phyloP scores from a whole-genome alignment of 176 grass and related monocot species.

The Zoysia japonica region DNA sequence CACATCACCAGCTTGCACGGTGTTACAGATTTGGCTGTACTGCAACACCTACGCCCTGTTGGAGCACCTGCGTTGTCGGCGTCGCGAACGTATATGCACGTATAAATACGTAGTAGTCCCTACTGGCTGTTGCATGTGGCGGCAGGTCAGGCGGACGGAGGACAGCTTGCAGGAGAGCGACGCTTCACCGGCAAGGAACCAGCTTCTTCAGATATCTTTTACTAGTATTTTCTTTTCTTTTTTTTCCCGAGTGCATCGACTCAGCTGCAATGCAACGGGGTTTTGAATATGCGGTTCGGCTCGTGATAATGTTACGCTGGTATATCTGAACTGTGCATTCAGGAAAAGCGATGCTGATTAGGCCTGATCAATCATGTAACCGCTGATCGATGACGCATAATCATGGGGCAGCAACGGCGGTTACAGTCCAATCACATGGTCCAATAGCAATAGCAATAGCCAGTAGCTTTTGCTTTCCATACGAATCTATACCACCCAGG shows the following conservation, averaged over 20 bases:
- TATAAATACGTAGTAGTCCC: neutral
- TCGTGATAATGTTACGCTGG: neutral
- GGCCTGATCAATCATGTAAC: no score
- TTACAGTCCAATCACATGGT: no score
- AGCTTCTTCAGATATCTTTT: neutral
- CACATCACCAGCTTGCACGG: neutral
- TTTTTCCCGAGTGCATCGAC: neutral
- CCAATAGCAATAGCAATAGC: no score
- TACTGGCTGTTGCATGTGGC: slow-evolving; percentile 27
- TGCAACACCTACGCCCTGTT: neutral
- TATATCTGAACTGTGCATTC: no score
- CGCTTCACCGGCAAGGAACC: slow-evolving; percentile 5
- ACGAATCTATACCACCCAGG: slow-evolving; percentile 12
- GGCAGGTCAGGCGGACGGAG: neutral
- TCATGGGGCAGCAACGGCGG: no score
- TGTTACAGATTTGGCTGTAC: neutral
- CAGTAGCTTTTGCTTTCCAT: no score
- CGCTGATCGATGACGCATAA: no score
- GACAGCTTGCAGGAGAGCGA: slow-evolving; percentile 16
- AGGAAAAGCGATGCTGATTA: no score
- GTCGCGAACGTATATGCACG: neutral
- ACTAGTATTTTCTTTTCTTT: no score
- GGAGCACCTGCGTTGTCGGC: neutral
- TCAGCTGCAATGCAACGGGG: neutral
- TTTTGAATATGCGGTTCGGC: neutral